Conservation (phyloP, 768 basidiomycete genomes). For the Cubamyces sp. region DNA sequence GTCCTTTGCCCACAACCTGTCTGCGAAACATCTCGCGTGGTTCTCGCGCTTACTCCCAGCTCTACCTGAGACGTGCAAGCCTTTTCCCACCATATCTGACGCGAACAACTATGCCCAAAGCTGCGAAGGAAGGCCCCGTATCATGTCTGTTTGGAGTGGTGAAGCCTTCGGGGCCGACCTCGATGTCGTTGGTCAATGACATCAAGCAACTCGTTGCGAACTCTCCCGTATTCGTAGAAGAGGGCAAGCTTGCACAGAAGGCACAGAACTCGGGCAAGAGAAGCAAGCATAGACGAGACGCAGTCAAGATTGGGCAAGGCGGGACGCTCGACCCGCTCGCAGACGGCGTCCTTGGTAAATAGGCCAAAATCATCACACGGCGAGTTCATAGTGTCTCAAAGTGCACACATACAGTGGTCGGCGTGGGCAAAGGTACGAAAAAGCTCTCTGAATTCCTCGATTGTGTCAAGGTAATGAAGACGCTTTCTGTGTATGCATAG, state of each 20-base stretch:
- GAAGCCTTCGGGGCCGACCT: conserved; percentile 92
- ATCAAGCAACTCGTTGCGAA: conserved; percentile 78
- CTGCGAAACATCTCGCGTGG: not conserved
- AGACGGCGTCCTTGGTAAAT: conserved; percentile 58
- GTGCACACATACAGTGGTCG: conserved; percentile 63
- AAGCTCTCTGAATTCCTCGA: conserved; percentile 80
- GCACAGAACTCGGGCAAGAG: conserved; percentile 36
- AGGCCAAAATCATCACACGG: not conserved
- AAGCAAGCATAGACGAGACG: conserved; percentile 42
- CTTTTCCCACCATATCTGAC: not conserved
- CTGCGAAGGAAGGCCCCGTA: conserved; percentile 57
- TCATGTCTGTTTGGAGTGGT: conserved; percentile 85
- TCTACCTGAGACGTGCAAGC: not conserved
- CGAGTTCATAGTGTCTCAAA: not conserved
- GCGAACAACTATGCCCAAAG: conserved; percentile 65
- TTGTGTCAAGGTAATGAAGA: conserved; percentile 71
- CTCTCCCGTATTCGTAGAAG: conserved; percentile 79
- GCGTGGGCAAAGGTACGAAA: conserved; percentile 90
- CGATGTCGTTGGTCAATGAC: conserved; percentile 87
- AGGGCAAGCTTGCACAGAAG: conserved; percentile 51
- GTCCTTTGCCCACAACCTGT: too few species aligned
- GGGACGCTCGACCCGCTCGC: conserved; percentile 97
- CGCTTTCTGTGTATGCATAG: conserved; percentile 1
- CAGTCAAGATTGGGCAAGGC: conserved; percentile 87
- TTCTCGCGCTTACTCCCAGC: conserved; percentile 2